Evolutionary conservation across 2,329 filamentous ascomycete species (phyloP).

Genomic region (Neofusicoccum ribis): DNA sequence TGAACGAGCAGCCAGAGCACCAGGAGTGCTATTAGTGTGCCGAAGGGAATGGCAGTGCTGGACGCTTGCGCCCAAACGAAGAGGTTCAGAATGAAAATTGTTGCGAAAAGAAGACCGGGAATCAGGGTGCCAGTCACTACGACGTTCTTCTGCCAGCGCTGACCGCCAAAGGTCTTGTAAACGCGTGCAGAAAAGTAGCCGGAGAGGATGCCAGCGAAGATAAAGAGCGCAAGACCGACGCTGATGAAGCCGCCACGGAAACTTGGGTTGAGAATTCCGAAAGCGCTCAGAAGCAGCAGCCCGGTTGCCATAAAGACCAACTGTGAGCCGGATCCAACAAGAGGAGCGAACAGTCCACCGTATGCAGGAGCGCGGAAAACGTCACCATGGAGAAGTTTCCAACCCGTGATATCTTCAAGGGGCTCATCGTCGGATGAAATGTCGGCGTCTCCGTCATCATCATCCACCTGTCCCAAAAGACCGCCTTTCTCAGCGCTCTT

Average conservation of each 20-base stretch:
- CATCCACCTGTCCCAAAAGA: constrained; percentile 62
- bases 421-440: constrained; percentile 68
- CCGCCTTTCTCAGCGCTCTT: constrained; percentile 53
- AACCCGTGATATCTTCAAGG: constrained; percentile 78
- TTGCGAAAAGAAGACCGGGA: constrained; percentile 72
- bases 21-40: constrained; percentile 71
- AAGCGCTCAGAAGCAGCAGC: constrained; percentile 68
- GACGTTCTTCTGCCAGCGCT: constrained; percentile 73
- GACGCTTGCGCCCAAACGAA: constrained; percentile 91
- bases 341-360: constrained; percentile 72
- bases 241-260: constrained; percentile 89
- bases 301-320: constrained; percentile 78
- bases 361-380: constrained; percentile 75
- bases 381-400: constrained; percentile 87
- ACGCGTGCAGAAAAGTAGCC: constrained; percentile 84
- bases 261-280: constrained; percentile 80
- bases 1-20: constrained; percentile 83
- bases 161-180: constrained; percentile 79
- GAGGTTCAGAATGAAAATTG: constrained; percentile 78
- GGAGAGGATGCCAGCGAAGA: constrained; percentile 80
- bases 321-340: constrained; percentile 84
- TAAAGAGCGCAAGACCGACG: constrained; percentile 78
- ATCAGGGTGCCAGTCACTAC: constrained; percentile 73
- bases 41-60: constrained; percentile 82
- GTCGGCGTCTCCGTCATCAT: constrained; percentile 57